Evolutionary conservation across 352 stramenopile genomes (phyloP), one percentile per base, ranked within the genome.

Genomic region (Globisporangium acanthophoron): DNA sequence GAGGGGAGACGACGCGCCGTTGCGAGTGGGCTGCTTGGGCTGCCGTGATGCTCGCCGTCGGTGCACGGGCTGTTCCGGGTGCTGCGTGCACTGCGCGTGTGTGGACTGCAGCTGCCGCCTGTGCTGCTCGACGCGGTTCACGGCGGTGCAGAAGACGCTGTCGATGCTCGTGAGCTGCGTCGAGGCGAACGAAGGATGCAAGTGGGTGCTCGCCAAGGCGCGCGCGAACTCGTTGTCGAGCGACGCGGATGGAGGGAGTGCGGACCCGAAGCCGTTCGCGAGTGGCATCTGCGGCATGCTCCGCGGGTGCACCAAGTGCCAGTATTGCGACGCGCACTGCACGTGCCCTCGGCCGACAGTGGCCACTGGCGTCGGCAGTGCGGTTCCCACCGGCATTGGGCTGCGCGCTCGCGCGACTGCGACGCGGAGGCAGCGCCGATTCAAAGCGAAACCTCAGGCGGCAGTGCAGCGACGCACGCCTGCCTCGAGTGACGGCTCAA

Each of bases 1-100:
- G 6, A 16, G 13, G 29, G 13, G 3, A 27, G 13, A 20, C 6
- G n/a, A 33, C 7, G 47, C 71, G 13, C 73, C 81, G 40, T 52
- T 87, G 35, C 76, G 77, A 8, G 84, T 85, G 67, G 76, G 76
- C 3, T 92, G 81, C 33, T 77, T 74, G 21, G 77, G 77, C 0
- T 92, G 82, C 37, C 76, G 76, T 9, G 78, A 92, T 55, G 50
- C 74, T 8, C 74, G 76, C 4, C 74, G 79, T 8, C 74, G 79
- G 27, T 92, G 82, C 41, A 87, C 78, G 0, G 74, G 74, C 8
- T 92, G 82, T 53, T 73, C 64, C 7, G 76, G 74, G 1, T 92
- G 82, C 56, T 88, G 76, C 48, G 59, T 86, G 21, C 82, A 92
- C 62, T 92, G 82, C 20, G 71, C 82, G 16, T 92, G 82, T 61